Evolutionary conservation across 108 stramenopile species (phyloP).

Genomic region (Mayamaea pseudoterrestris): DNA sequence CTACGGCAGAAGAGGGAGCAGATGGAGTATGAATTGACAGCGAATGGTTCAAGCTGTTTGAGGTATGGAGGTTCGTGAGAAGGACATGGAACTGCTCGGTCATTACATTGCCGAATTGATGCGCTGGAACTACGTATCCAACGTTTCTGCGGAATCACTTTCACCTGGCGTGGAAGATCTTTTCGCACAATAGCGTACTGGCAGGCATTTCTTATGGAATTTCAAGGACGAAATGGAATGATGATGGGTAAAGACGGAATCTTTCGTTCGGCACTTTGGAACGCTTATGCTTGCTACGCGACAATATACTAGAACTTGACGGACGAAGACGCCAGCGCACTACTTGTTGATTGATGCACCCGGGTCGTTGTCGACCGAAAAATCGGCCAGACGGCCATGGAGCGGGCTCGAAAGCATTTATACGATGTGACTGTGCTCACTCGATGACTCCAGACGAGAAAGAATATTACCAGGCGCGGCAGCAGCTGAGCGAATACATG

Average conservation of each 20-base stretch:
- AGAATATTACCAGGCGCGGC: neutral
- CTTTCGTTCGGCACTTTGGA: neutral
- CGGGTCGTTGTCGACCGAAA: slow-evolving; percentile 29
- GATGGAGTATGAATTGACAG: slow-evolving; percentile 33
- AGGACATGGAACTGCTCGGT: slow-evolving; percentile 35
- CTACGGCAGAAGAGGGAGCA: slow-evolving; percentile 20
- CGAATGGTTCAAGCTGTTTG: slow-evolving; percentile 31
- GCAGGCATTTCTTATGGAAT: slow-evolving; percentile 4
- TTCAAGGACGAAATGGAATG: slow-evolving; percentile 7
- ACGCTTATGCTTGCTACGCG: slow-evolving; percentile 43
- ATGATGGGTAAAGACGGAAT: slow-evolving; percentile 3
- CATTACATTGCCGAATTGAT: slow-evolving; percentile 75
- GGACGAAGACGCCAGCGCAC: slow-evolving; percentile 36
- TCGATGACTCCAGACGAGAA: neutral
- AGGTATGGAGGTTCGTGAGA: slow-evolving; percentile 13
- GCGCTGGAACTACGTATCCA: slow-evolving; percentile 40
- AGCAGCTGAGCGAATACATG: slow-evolving; percentile 51
- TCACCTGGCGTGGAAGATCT: neutral
- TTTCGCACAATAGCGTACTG: slow-evolving; percentile 2
- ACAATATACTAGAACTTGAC: slow-evolving; percentile 34
- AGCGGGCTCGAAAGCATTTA: slow-evolving; percentile 41
- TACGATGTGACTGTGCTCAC: slow-evolving; percentile 20
- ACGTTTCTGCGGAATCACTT: slow-evolving; percentile 20
- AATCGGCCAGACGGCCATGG: slow-evolving; percentile 52
- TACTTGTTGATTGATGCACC: slow-evolving; percentile 35